Evolutionary conservation across 495 filamentous ascomycete genomes (phyloP).

Genomic region (Parathielavia appendiculata): DNA sequence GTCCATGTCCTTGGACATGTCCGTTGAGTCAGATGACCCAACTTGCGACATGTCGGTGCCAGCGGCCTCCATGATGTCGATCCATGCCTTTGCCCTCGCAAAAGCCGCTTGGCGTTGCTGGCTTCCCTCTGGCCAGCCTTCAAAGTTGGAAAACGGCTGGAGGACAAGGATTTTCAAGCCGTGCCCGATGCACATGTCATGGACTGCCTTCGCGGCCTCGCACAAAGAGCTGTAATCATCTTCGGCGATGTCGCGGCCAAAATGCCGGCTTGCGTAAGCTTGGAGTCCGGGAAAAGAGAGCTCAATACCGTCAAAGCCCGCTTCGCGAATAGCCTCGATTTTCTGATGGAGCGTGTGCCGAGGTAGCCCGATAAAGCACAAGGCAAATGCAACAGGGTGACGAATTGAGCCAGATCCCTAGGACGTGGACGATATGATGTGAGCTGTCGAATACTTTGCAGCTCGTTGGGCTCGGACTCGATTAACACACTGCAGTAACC

Average conservation of each 20-base stretch:
- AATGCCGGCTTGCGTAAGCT: slow-evolving; percentile 50
- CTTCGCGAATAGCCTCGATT: slow-evolving; percentile 59
- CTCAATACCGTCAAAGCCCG: slow-evolving; percentile 68
- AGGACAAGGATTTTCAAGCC: slow-evolving; percentile 63
- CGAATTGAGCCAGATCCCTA: neutral
- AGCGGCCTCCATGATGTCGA: slow-evolving; percentile 63
- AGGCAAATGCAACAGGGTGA: slow-evolving; percentile 18
- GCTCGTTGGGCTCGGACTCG: no score
- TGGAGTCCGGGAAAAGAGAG: slow-evolving; percentile 73
- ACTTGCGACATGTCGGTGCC: slow-evolving; percentile 76
- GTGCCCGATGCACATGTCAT: slow-evolving; percentile 47
- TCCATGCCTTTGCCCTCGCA: slow-evolving; percentile 60
- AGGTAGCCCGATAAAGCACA: slow-evolving; percentile 22
- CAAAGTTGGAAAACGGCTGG: slow-evolving; percentile 76
- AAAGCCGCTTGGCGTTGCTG: slow-evolving; percentile 61
- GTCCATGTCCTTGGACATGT: slow-evolving; percentile 45
- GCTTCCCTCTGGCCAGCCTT: slow-evolving; percentile 61
- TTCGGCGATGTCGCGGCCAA: slow-evolving; percentile 45
- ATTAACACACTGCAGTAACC: no score
- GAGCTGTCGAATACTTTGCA: neutral
- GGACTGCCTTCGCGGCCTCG: slow-evolving; percentile 48
- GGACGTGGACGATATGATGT: neutral
- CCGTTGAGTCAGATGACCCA: slow-evolving; percentile 61
- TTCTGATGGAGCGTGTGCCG: slow-evolving; percentile 57
- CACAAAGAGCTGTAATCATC: slow-evolving; percentile 55